Percentiles rank a stretch among this genome's conserved stretches.
These are phyloP conservation scores for Gastrolobium villosum DNA, from an alignment of 306 rosid genomes.

Conservation along the genomic window DNA sequence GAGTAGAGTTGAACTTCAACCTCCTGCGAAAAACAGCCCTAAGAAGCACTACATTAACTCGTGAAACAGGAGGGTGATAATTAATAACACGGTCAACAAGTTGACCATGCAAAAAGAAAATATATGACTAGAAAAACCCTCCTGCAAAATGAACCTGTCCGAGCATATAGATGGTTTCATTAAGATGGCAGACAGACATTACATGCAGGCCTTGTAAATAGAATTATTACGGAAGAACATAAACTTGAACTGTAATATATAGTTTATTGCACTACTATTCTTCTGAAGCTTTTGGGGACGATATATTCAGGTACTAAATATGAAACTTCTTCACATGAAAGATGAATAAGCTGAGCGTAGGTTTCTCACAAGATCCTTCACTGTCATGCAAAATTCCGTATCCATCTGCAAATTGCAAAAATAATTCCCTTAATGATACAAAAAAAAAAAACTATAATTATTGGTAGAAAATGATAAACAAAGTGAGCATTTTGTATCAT, in stretches of 20 bases:
- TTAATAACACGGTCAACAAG: conserved; percentile 58
- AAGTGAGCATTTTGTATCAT: neutral
- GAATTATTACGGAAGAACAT: conserved; percentile 32
- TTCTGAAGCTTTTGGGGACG: conserved; percentile 43
- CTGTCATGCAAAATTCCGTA: conserved; percentile 67
- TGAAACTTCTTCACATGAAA: conserved; percentile 60
- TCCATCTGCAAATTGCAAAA: conserved; percentile 75
- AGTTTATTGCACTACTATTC: conserved; percentile 42
- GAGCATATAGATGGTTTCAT: conserved; percentile 59
- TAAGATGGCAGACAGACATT: conserved; percentile 49
- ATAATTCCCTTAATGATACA: neutral
- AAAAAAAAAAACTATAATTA: neutral
- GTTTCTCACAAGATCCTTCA: conserved; percentile 76
- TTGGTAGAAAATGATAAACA: neutral
- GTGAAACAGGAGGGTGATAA: conserved; percentile 55
- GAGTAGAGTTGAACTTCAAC: conserved; percentile 49
- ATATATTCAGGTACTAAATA: conserved; percentile 21
- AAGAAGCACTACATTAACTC: conserved; percentile 54
- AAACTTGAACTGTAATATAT: conserved; percentile 41
- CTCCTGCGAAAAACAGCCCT: conserved; percentile 52
- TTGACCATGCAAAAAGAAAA: conserved; percentile 64
- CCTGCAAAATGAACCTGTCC: conserved; percentile 63
- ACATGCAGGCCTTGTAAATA: conserved; percentile 61
- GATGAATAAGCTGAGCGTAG: conserved; percentile 65
- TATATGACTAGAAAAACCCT: conserved; percentile 53